Evolutionary conservation across 2,329 filamentous ascomycete species (phyloP).

Genomic region (Phyllosticta citrichinensis): DNA sequence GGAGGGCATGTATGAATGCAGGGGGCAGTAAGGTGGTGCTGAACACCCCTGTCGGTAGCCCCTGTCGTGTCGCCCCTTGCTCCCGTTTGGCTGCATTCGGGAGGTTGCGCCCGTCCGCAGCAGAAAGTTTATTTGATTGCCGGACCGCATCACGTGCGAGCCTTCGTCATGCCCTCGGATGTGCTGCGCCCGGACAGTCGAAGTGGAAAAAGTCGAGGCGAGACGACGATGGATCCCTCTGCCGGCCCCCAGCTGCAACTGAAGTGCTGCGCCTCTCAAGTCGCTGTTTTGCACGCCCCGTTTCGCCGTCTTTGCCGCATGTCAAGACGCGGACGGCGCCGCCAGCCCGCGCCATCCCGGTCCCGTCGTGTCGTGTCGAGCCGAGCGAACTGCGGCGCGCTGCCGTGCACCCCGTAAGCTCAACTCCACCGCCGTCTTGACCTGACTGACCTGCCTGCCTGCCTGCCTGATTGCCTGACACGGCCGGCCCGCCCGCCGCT

Average conservation of each 20-base stretch:
- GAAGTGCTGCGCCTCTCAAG: background rate
- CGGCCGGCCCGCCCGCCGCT: slow-evolving; percentile 6
- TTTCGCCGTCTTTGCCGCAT: background rate
- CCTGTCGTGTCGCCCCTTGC: background rate
- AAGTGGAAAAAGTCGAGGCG: background rate
- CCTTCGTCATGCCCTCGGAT: slow-evolving; percentile 7
- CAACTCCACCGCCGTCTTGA: background rate
- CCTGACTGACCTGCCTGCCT: too few species aligned
- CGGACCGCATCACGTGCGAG: slow-evolving; percentile 1
- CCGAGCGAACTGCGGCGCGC: background rate
- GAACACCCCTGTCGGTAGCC: too few species aligned
- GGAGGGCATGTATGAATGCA: background rate
- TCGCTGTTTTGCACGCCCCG: background rate
- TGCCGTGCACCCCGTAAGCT: background rate
- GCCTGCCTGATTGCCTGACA: background rate
- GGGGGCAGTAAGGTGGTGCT: too few species aligned
- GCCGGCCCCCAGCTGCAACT: background rate
- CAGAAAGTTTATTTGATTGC: slow-evolving; percentile 10
- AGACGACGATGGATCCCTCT: background rate
- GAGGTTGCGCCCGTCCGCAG: slow-evolving; percentile 10
- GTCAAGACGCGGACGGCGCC: background rate
- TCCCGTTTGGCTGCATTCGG: slow-evolving; percentile 2
- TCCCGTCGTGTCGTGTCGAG: background rate
- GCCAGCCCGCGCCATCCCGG: background rate
- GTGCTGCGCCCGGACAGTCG: background rate